Evolutionary conservation across 2,329 filamentous ascomycete genomes (phyloP).

Genomic region (Aspergillus sp.): DNA sequence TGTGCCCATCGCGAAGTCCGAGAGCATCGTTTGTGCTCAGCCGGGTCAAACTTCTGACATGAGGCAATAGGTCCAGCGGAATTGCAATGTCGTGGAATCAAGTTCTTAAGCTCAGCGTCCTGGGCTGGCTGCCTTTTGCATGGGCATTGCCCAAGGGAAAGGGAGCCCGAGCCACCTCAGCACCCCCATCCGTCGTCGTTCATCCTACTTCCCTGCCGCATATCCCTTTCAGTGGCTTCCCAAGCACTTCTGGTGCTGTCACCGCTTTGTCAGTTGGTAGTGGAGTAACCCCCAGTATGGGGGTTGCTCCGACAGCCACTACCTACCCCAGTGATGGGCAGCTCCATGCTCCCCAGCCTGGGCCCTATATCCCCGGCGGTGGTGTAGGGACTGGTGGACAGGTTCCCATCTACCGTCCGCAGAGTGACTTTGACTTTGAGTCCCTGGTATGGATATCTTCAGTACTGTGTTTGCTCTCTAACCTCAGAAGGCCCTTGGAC

Average conservation of each 20-base stretch:
- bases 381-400: conserved; percentile 77
- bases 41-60: not conserved
- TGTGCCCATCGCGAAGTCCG: not conserved
- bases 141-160: conserved; percentile 17
- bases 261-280: conserved; percentile 51
- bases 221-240: conserved; percentile 64
- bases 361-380: conserved; percentile 70
- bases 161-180: not conserved
- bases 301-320: conserved; percentile 61
- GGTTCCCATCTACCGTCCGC: conserved; percentile 70
- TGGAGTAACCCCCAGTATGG: conserved; percentile 55
- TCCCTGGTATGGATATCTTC: conserved; percentile 53
- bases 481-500: conserved; percentile 54
- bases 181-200: not conserved
- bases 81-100: conserved; percentile 14
- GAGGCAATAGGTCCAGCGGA: not conserved
- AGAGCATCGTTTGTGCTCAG: not conserved
- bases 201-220: conserved; percentile 41
- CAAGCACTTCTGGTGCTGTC: conserved; percentile 69
- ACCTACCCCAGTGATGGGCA: conserved; percentile 70
- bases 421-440: conserved; percentile 81
- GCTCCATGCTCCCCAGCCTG: conserved; percentile 66
- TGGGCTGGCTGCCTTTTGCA: conserved; percentile 14
- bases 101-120: conserved; percentile 9
- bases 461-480: conserved; percentile 4